Conservation (phyloP, 1,139 yeast genomes). For the Taphrina populina region DNA sequence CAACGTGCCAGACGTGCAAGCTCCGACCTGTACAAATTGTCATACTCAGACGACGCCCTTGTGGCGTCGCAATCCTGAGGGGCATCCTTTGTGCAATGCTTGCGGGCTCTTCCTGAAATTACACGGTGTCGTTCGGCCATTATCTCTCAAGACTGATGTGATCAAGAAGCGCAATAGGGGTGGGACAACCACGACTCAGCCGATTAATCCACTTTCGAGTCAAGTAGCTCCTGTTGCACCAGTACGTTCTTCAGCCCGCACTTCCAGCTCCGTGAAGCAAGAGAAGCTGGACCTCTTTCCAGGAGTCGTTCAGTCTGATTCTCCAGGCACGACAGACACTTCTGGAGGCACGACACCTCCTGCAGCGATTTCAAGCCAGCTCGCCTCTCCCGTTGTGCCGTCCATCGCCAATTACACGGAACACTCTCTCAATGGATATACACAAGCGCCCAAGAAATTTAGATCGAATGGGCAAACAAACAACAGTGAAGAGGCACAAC, state of each 20-base stretch:
- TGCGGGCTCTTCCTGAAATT: slow-evolving; percentile 87
- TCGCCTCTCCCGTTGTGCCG: slow-evolving; percentile 17
- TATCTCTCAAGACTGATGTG: slow-evolving; percentile 85
- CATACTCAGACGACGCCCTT: slow-evolving; percentile 90
- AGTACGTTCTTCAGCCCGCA: slow-evolving; percentile 4
- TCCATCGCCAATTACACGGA: background rate
- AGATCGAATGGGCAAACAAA: background rate
- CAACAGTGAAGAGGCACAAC: background rate
- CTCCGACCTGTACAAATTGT: slow-evolving; percentile 72
- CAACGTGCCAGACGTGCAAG: slow-evolving; percentile 34
- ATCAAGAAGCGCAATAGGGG: slow-evolving; percentile 71
- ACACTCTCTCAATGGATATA: background rate
- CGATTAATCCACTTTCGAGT: background rate
- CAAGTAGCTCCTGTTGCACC: background rate
- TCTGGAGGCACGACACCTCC: slow-evolving; percentile 27
- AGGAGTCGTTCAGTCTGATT: background rate
- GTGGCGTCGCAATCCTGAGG: slow-evolving; percentile 92
- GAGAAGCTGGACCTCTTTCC: slow-evolving; percentile 2
- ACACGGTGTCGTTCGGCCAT: slow-evolving; percentile 91
- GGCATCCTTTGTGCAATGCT: slow-evolving; percentile 91
- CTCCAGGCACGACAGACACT: slow-evolving; percentile 15
- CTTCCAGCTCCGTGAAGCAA: background rate
- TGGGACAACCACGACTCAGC: slow-evolving; percentile 7
- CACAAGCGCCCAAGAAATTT: slow-evolving; percentile 5
- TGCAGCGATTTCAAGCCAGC: slow-evolving; percentile 11